A percentile compares a stretch with the other conserved stretches of the same genome.
Conservation (phyloP, 805 yeast species). For the Starmera amethionina region DNA sequence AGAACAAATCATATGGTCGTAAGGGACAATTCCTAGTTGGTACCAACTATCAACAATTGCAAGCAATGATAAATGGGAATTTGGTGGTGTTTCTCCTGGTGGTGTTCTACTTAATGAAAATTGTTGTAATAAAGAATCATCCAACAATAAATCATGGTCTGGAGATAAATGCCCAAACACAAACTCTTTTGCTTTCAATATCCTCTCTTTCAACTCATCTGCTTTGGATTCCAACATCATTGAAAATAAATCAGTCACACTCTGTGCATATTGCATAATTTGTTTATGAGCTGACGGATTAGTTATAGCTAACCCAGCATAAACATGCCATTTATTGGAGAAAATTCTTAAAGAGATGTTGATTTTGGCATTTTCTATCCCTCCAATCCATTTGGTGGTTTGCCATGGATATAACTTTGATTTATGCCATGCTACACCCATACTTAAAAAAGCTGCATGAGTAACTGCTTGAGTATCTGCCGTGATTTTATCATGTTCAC, state of each 20-base stretch:
- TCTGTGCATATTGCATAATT: slow-evolving; percentile 78
- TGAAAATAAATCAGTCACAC: slow-evolving; percentile 74
- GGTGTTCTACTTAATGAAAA: slow-evolving; percentile 73
- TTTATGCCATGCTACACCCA: slow-evolving; percentile 95
- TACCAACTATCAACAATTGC: slow-evolving; percentile 95
- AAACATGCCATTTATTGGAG: slow-evolving; percentile 95
- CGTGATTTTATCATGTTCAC: slow-evolving; percentile 87
- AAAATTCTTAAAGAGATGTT: slow-evolving; percentile 86
- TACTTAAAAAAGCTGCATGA: slow-evolving; percentile 91
- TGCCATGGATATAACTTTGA: slow-evolving; percentile 88
- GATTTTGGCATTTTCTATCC: slow-evolving; percentile 91
- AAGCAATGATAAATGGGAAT: slow-evolving; percentile 80
- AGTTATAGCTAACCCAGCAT: slow-evolving; percentile 93
- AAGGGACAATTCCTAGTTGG: slow-evolving; percentile 76
- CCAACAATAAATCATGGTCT: slow-evolving; percentile 54
- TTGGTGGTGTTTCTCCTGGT: slow-evolving; percentile 54
- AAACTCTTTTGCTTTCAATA: slow-evolving; percentile 55
- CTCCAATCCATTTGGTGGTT: slow-evolving; percentile 78
- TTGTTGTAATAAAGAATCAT: slow-evolving; percentile 68
- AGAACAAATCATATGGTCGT: slow-evolving; percentile 93
- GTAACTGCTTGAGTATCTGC: slow-evolving; percentile 99
- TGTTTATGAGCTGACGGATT: slow-evolving; percentile 93
- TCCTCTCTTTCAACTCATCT: slow-evolving; percentile 47
- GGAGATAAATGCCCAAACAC: slow-evolving; percentile 63
- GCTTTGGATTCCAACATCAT: slow-evolving; percentile 66